Percentiles rank a stretch among this genome's conserved stretches.
Evolutionary conservation across 257 asterid species (phyloP).

Genomic region (Plantago elongata): DNA sequence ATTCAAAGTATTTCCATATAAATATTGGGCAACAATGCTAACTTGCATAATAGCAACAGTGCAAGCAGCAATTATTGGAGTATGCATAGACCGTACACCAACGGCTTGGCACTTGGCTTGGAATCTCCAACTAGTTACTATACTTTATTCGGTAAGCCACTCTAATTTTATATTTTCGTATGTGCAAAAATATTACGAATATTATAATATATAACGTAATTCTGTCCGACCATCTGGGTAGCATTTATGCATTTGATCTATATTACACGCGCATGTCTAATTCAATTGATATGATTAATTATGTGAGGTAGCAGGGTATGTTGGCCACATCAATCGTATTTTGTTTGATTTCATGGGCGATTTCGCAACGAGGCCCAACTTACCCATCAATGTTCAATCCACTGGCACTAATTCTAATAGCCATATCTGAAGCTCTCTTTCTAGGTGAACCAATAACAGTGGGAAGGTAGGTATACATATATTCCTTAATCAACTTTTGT

Average conservation of each 20-base stretch:
- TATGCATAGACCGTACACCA: conserved; percentile 36
- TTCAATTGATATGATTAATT: neutral
- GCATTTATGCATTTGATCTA: too few relatives aligned
- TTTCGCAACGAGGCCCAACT: conserved; percentile 51
- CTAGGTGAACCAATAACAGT: conserved; percentile 25
- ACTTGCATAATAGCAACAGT: conserved; percentile 38
- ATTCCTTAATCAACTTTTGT: too few relatives aligned
- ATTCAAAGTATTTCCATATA: conserved; percentile 42
- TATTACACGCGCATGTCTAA: neutral
- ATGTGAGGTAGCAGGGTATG: conserved; percentile 36
- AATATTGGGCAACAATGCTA: conserved; percentile 35
- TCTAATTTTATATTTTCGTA: too few relatives aligned
- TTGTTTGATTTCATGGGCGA: conserved; percentile 43
- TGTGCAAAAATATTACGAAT: too few relatives aligned
- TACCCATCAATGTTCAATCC: conserved; percentile 79
- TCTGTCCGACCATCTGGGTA: too few relatives aligned
- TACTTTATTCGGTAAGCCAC: conserved; percentile 47
- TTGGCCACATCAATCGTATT: conserved; percentile 51
- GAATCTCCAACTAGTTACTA: conserved; percentile 53
- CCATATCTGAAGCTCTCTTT: conserved; percentile 39
- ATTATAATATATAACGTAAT: too few relatives aligned
- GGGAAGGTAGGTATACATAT: conserved; percentile 38
- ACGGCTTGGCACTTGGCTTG: conserved; percentile 43
- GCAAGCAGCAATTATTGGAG: conserved; percentile 37
- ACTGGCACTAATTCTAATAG: conserved; percentile 36